Evolutionary conservation across 257 asterid species (phyloP), one percentile per base, ranked within the genome.

Genomic region (Capsicum pubescens): DNA sequence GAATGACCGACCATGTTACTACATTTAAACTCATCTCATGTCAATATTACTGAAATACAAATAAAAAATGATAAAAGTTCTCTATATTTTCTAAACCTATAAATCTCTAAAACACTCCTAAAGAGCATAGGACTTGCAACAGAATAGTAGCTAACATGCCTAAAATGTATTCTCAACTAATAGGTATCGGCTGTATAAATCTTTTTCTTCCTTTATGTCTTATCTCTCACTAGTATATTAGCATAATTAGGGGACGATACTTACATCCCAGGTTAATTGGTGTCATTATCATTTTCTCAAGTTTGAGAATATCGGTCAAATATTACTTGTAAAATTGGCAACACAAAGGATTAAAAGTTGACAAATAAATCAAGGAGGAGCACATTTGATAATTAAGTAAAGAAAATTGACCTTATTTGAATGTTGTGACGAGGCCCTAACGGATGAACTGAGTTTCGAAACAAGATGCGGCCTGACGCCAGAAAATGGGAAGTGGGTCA

Each of bases 21-120:
- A 69, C 55, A 42, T 69, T 2, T 69, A 16, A 69, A 69, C 15
- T 69, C 78, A 69, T 69, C 78, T 69, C 78, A 39, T 16, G 78
- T 11, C 21, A 69, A 69, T 69, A 39, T 42, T 42, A 42, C 5
- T 39, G 35, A 69, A 39, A 4, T 21, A 69, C 55, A 69, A 69
- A 42, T 16, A 2, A 69, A 16, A 16, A 42, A 32, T 42, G 26
- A 69, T 39, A 0, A 14, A 42, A 69, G 35, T 39, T 69, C 78
- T 42, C 35, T 16, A 16, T 42, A 69, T 16, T 42, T 69, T 69
- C 54, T 69, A 42, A 42, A 69, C 14, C 35, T 4, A 69, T 8
- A 69, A 26, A 26, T 26, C 55, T 0, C 9, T 16, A 12, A 69
- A 42, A 69, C 78, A 69, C 78, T 69, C 15, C 0, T 69, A 69